Evolutionary conservation across 2,329 filamentous ascomycete species (phyloP).

Genomic region (Pyricularia grisea): DNA sequence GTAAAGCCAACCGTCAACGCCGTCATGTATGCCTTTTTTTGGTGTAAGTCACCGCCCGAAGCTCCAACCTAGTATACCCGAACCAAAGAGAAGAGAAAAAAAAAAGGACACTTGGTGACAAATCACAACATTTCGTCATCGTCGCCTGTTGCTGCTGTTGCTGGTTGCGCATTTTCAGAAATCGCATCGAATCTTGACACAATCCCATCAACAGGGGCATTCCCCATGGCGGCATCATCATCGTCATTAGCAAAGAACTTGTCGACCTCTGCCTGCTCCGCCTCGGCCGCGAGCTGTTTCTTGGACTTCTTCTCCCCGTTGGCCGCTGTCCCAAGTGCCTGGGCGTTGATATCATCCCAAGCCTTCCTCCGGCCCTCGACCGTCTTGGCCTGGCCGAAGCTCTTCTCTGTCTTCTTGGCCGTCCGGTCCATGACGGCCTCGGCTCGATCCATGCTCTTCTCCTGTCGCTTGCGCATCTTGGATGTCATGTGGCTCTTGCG

Average conservation of each 20-base stretch:
- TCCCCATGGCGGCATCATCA: conserved; percentile 11
- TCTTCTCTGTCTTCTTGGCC: conserved; percentile 44
- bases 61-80: conserved; percentile 8
- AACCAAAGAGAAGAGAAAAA: conserved; percentile 8
- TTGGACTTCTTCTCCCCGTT: conserved; percentile 5
- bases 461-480: conserved; percentile 45
- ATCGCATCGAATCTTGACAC: neutral
- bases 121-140: conserved; percentile 13
- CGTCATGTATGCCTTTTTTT: neutral
- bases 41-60: neutral
- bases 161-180: neutral
- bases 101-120: neutral
- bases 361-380: conserved; percentile 40
- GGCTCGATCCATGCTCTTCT: conserved; percentile 48
- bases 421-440: conserved; percentile 52
- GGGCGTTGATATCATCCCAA: conserved; percentile 49
- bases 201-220: conserved; percentile 9
- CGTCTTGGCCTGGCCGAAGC: conserved; percentile 35
- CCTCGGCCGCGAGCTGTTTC: conserved; percentile 7
- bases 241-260: conserved; percentile 6
- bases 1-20: conserved; percentile 1
- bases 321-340: conserved; percentile 2
- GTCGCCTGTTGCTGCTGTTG: conserved; percentile 3
- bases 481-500: conserved; percentile 45
- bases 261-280: conserved; percentile 6